Evolutionary conservation across 2,329 filamentous ascomycete genomes (phyloP).

Genomic region (Diaporthe citrichinensis): DNA sequence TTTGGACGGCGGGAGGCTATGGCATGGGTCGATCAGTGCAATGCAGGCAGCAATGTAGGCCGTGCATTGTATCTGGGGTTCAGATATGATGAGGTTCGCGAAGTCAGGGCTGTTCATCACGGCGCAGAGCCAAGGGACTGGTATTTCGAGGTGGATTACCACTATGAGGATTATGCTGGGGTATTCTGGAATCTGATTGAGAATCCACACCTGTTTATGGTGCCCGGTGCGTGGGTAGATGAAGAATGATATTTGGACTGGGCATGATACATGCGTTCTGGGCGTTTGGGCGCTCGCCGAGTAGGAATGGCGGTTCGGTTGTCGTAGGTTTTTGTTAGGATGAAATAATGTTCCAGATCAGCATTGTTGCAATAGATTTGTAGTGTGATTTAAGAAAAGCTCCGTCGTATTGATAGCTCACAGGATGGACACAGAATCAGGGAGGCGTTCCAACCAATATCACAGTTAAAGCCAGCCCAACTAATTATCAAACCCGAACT

Average conservation of each 20-base stretch:
- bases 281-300: no score
- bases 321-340: no score
- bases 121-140: slow-evolving; percentile 2
- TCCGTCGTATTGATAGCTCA: no score
- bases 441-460: no score
- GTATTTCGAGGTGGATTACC: not conserved
- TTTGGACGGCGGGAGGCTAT: slow-evolving; percentile 6
- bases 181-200: not conserved
- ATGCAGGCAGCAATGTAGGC: not conserved
- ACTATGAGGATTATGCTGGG: not conserved
- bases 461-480: no score
- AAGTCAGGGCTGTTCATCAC: not conserved
- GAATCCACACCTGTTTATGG: not conserved
- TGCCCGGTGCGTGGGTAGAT: slow-evolving; percentile 20
- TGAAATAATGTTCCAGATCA: no score
- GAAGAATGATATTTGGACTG: not conserved
- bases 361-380: no score
- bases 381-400: no score
- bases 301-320: no score
- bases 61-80: not conserved
- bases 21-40: not conserved
- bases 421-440: no score
- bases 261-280: not conserved
- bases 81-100: not conserved
- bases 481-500: no score